phyloP scores from a whole-genome alignment of 768 basidiomycete genomes.

The Calvatia gigantea region DNA sequence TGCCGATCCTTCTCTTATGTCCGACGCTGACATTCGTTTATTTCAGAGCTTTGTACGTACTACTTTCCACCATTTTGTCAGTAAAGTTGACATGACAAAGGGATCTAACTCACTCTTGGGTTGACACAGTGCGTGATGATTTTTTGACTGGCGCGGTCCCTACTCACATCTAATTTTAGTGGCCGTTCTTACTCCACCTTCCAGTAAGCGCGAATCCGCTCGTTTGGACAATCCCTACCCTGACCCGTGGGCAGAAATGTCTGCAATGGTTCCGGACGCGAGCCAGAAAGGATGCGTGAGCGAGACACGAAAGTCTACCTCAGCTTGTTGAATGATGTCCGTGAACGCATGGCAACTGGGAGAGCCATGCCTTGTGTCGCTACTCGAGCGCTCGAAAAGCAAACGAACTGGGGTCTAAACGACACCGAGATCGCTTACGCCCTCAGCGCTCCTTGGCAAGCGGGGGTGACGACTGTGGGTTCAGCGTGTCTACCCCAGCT shows the following conservation, averaged over 20 bases:
- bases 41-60: conserved; percentile 5
- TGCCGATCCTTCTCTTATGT: not conserved
- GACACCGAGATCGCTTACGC: conserved; percentile 40
- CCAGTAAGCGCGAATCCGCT: conserved; percentile 6
- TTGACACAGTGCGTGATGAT: conserved; percentile 9
- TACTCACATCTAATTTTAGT: conserved; percentile 5
- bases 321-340: conserved; percentile 22
- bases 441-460: conserved; percentile 26
- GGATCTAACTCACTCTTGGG: conserved; percentile 10
- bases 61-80: not conserved
- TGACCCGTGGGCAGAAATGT: conserved; percentile 15
- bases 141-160: not conserved
- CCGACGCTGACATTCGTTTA: not conserved
- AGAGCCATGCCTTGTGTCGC: conserved; percentile 30
- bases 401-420: conserved; percentile 36
- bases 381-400: conserved; percentile 35
- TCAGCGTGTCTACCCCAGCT: not conserved
- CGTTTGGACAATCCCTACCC: not conserved
- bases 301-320: conserved; percentile 23
- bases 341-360: conserved; percentile 19
- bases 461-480: conserved; percentile 27
- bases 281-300: conserved; percentile 21
- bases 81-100: conserved; percentile 1
- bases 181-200: conserved; percentile 14
- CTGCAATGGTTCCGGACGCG: conserved; percentile 29